These are phyloP conservation scores for Apiospora aurea DNA, from an alignment of 2,329 filamentous ascomycete species.

Conservation along the genomic window DNA sequence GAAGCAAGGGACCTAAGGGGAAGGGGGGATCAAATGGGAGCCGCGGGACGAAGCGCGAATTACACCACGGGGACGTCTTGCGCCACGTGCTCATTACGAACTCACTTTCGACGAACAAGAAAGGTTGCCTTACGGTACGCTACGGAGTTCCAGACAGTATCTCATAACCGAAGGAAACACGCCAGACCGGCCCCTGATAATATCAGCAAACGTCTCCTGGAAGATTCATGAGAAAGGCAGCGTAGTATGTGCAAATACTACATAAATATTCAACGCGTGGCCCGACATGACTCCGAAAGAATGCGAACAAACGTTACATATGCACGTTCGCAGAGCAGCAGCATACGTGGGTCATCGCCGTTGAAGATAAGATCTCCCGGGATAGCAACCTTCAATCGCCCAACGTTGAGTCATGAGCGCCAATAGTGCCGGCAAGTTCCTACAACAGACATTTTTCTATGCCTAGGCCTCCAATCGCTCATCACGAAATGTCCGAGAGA, in stretches of 20 bases:
- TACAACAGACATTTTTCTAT: background rate
- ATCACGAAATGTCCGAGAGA: background rate
- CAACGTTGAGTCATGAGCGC: background rate
- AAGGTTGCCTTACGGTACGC: background rate
- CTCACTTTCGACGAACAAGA: background rate
- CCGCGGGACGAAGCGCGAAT: slow-evolving; percentile 6
- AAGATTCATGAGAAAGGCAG: background rate
- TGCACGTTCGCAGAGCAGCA: background rate
- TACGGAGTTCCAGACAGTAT: background rate
- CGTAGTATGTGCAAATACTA: too few species aligned
- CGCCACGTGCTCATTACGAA: slow-evolving; percentile 2
- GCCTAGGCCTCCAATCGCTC: too few species aligned
- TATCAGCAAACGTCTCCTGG: background rate
- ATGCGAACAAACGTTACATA: background rate
- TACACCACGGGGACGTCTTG: background rate
- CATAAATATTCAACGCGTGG: background rate
- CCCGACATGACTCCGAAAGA: background rate
- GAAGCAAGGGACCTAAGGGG: background rate
- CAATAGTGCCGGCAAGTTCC: background rate
- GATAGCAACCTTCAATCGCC: background rate
- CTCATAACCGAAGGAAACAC: background rate
- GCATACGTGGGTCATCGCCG: background rate
- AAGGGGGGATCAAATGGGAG: background rate
- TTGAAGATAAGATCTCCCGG: background rate
- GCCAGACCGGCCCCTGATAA: background rate